Percentiles rank a stretch among this genome's conserved stretches.
These are phyloP conservation scores for Fusarium marasasianum DNA, from an alignment of 2,329 filamentous ascomycete genomes.

Conservation along the genomic window DNA sequence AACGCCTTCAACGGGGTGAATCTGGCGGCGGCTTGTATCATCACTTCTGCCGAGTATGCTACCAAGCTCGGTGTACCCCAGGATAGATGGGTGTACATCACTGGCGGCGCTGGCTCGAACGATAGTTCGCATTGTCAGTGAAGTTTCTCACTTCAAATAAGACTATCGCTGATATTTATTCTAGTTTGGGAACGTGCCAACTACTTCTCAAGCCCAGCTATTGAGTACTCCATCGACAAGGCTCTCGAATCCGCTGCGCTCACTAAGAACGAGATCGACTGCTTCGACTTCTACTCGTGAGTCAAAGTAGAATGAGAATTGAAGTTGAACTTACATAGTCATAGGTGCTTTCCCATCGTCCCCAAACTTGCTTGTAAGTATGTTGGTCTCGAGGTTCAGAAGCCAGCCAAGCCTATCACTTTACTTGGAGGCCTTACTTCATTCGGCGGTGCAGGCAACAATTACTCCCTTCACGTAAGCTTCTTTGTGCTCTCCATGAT, in stretches of 20 bases:
- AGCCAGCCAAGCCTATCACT: conserved; percentile 62
- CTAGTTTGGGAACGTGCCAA: conserved; percentile 70
- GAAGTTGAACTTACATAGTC: accelerated
- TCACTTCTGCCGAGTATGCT: conserved; percentile 67
- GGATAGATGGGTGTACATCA: conserved; percentile 69
- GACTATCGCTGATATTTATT: accelerated
- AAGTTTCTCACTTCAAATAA: accelerated
- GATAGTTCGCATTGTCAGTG: conserved; percentile 63
- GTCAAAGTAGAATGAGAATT: not conserved
- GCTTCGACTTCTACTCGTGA: conserved; percentile 71
- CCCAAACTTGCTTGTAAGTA: conserved; percentile 72
- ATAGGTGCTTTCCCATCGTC: conserved; percentile 74
- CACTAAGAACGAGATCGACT: conserved; percentile 61
- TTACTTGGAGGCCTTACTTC: conserved; percentile 72
- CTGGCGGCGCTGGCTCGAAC: conserved; percentile 70
- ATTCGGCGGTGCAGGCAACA: conserved; percentile 76
- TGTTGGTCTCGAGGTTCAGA: conserved; percentile 60
- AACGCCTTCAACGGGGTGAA: conserved; percentile 78
- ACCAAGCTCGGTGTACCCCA: conserved; percentile 62
- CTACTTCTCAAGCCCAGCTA: conserved; percentile 66
- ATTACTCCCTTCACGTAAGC: conserved; percentile 73
- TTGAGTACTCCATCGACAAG: conserved; percentile 66
- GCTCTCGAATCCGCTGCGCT: conserved; percentile 60
- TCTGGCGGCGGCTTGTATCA: conserved; percentile 66
- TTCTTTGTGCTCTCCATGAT: conserved; percentile 35